Base-by-base conservation (phyloP, 2,329 filamentous ascomycete genomes). In the Cryphonectria radicalis region DNA sequence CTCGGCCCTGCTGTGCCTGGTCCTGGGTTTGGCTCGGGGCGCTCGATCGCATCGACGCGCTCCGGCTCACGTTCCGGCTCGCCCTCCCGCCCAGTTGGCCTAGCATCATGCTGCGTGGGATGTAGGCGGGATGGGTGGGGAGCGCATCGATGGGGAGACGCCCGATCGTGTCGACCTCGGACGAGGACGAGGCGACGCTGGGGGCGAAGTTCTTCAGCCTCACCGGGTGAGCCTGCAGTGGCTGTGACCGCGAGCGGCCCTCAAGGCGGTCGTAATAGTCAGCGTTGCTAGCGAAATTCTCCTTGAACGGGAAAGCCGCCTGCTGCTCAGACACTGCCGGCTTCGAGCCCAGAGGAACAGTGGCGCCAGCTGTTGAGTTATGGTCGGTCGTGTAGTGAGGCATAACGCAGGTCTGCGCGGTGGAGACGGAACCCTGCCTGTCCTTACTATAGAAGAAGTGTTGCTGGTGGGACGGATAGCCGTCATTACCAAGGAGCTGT, bases 51-150 rank as follows among this genome's bases (percentile, higher is more conserved):
- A 66, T 40, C 8, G 68, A 66, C 17, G 28, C 4, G 55, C 17
- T 55, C 35, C 50, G 67, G 67, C 46, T 65, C 17, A 28, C 40
- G 57, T 53, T 63, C 67, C 72, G 57, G 69, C 72, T 63, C 50
- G 73, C 55, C 75, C 69, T 14, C 70, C 74, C 74, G 17, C 76
- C 68, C 59, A 78, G 73, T 40, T 53, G 43, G 14, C 63, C 70
- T 1, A 43, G 66, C 17, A 35, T 60, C 28, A 50, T 46, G n/a
- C 65, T 57, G 5, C 78, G 79, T 0, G 84, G 83, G 28, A 86
- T 80, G 66, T 87, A 88, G 0, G 86, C 86, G 0, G 82, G 83
- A 71, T 88, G 86, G 0, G 84, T 79, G 0, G 85, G 85, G 59
- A 87, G 78, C 0, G 80, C 79, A 62, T 74, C 80, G 19, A 25